These are phyloP conservation scores for Circinella umbellata DNA, from an alignment of 371 early-diverging fungal species.

Conservation along the genomic window DNA sequence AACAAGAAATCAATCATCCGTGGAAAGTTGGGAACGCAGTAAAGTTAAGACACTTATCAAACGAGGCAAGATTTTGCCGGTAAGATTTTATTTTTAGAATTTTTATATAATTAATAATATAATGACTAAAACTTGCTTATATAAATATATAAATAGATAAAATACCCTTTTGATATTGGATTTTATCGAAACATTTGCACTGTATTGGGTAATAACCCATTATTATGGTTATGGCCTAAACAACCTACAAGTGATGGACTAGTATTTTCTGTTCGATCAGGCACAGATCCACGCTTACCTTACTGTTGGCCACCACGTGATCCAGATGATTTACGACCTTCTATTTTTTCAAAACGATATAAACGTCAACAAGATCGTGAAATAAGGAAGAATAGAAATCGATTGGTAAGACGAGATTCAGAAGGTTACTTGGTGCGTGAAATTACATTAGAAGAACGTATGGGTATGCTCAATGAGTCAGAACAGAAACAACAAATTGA, in stretches of 20 bases:
- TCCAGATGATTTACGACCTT: conserved; percentile 35
- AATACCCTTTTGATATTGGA: conserved; percentile 95
- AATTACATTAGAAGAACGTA: conserved; percentile 37
- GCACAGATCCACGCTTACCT: conserved; percentile 27
- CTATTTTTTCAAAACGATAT: conserved; percentile 44
- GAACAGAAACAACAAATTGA: neutral
- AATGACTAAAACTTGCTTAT: neutral
- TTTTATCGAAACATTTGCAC: conserved; percentile 74
- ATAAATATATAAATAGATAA: conserved; percentile 34
- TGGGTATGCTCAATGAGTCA: conserved; percentile 22
- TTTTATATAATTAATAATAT: neutral
- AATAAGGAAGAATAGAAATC: conserved; percentile 3
- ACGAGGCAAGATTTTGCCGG: conserved; percentile 63
- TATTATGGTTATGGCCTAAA: conserved; percentile 75
- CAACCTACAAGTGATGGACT: conserved; percentile 74
- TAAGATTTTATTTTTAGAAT: conserved; percentile 27
- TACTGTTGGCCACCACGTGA: conserved; percentile 39
- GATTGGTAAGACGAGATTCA: conserved; percentile 54
- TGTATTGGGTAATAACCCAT: conserved; percentile 75
- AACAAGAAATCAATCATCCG: conserved; percentile 89
- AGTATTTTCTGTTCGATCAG: conserved; percentile 57
- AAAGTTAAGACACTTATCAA: conserved; percentile 81
- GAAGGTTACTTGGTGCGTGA: conserved; percentile 57
- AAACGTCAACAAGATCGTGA: conserved; percentile 34
- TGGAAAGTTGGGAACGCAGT: conserved; percentile 85